phyloP scores from a whole-genome alignment of 2,329 filamentous ascomycete genomes.

The Immersiporthe knoxdaviesiana region DNA sequence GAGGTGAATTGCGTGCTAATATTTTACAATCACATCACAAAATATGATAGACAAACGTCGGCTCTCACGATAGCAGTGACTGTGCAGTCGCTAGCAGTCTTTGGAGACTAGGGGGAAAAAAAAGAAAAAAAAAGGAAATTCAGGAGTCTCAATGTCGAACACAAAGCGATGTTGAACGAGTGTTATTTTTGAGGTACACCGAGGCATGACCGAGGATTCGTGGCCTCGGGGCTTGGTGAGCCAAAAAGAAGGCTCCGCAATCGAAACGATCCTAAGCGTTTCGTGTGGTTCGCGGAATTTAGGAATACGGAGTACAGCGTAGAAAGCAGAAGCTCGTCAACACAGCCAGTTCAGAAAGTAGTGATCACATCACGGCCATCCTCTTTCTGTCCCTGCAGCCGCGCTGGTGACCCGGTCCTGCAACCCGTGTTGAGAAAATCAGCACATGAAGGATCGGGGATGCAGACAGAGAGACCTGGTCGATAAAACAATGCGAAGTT shows the following conservation, averaged over 20 bases:
- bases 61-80: too few species aligned
- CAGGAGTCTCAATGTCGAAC: too few species aligned
- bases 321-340: neutral
- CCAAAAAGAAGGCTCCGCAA: neutral
- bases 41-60: too few species aligned
- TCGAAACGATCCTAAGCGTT: neutral
- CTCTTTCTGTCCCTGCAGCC: neutral
- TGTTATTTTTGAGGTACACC: too few species aligned
- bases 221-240: neutral
- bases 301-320: neutral
- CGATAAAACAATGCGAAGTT: neutral
- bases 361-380: neutral
- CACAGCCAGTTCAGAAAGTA: neutral
- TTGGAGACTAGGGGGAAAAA: neutral
- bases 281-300: neutral
- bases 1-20: too few species aligned
- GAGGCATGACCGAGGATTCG: neutral
- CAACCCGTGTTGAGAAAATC: neutral
- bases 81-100: neutral
- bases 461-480: neutral
- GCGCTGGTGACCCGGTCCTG: neutral
- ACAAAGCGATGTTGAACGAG: too few species aligned
- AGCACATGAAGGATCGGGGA: neutral
- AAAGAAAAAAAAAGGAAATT: too few species aligned
- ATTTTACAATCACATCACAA: neutral